phyloP scores from a whole-genome alignment of 805 yeast species.

The Komagataella populi region DNA sequence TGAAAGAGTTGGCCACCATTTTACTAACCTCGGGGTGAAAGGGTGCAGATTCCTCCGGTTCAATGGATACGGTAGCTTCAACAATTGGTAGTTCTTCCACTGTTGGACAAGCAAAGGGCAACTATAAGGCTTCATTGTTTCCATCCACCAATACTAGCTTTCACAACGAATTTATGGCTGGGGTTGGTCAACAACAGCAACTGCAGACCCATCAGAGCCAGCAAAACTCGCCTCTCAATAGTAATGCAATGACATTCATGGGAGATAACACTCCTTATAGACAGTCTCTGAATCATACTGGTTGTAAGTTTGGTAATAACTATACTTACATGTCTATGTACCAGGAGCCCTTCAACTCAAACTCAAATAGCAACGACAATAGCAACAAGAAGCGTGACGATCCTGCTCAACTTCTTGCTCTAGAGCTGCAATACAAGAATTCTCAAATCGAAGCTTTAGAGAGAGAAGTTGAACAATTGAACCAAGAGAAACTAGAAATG shows the following conservation, averaged over 20 bases:
- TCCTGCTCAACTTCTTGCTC: background rate
- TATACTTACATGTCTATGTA: background rate
- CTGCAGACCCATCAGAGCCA: background rate
- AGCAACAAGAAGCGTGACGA: background rate
- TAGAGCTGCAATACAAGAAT: background rate
- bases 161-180: background rate
- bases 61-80: background rate
- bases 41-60: background rate
- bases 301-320: background rate
- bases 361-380: background rate
- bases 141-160: background rate
- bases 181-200: background rate
- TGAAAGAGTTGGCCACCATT: background rate
- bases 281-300: background rate
- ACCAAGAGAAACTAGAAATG: background rate
- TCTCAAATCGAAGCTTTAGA: background rate
- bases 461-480: background rate
- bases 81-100: background rate
- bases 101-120: background rate
- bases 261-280: background rate
- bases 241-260: background rate
- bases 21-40: background rate
- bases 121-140: background rate
- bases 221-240: background rate
- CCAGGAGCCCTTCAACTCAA: background rate